Base-by-base conservation (phyloP, 2,329 filamentous ascomycete genomes). In the Colletotrichum tropicale region DNA sequence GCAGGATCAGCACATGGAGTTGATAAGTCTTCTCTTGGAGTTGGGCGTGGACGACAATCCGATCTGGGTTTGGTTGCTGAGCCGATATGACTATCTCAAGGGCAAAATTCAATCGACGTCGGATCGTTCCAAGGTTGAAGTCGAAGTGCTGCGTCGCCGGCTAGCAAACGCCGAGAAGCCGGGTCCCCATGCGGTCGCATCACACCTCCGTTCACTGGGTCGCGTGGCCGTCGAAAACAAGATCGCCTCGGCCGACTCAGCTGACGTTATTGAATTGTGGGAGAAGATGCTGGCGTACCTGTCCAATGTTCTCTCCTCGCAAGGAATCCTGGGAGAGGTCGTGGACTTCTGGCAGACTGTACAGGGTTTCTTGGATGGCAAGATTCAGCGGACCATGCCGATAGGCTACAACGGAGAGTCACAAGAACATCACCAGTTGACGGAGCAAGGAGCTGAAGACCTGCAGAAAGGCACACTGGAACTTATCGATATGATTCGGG, bases 11-110 rank as follows among this genome's bases (percentile, higher is more conserved):
- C 94, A 98, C 81, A 95, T 98, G 92, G 95, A 98, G 82, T 88
- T 98, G 64, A 98, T 99, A 70, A 90, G 93, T 26, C 89, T 98
- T 43, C 89, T 99, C 69, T 87, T 99, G n/a, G 96, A 99, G 83
- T 88, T 99, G 24, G 98, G 97, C 8, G 96, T 98, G 4, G 94
- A 98, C 12, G 96, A 98, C 75, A 99, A 98, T 80, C 97, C 97
- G 2, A 98, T 99, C 77, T 98, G 95, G 95, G 91, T 98, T 13
- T 99, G 97, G 96, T 91, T 99, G 30, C 88, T 96, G 71, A 98
- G 95, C 81, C 93, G 95, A 61, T 98, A 96, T 81, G 95, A 98
- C 78, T 93, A 96, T 81, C 89, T 99, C 71, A 98, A 97, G 84
- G 93, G 93, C 78, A 98, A 95, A 82, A 96, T 98, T 69, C 91